Conservation (phyloP, 2,329 filamentous ascomycete genomes). For the Hymenotorrendiella dingleyae region DNA sequence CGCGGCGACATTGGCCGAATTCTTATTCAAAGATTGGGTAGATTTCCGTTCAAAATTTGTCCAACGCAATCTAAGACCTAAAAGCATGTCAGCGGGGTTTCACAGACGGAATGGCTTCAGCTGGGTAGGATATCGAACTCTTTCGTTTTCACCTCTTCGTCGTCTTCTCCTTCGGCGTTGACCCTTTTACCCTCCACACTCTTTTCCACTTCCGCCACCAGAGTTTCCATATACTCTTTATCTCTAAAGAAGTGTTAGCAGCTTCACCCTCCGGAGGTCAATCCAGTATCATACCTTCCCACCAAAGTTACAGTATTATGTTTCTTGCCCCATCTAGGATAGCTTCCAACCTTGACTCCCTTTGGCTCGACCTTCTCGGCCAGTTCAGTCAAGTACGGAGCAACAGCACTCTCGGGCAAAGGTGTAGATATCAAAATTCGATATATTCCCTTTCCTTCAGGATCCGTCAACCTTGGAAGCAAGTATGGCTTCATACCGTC, state of each 20-base stretch:
- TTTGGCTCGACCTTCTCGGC: slow-evolving; percentile 65
- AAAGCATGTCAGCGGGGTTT: too few relatives aligned
- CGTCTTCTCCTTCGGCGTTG: slow-evolving; percentile 64
- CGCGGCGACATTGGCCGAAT: too few relatives aligned
- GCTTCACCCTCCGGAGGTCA: background rate
- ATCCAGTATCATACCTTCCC: slow-evolving; percentile 40
- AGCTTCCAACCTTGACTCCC: slow-evolving; percentile 91
- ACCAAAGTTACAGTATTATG: slow-evolving; percentile 89
- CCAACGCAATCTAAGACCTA: too few relatives aligned
- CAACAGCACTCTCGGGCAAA: slow-evolving; percentile 77
- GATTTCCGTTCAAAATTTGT: too few relatives aligned
- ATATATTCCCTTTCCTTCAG: slow-evolving; percentile 72
- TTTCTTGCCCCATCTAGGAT: slow-evolving; percentile 85
- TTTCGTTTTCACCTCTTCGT: slow-evolving; percentile 37
- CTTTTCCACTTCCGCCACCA: slow-evolving; percentile 71
- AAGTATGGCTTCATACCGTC: slow-evolving; percentile 69
- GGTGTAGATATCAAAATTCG: slow-evolving; percentile 84
- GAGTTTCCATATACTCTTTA: slow-evolving; percentile 67
- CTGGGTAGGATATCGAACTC: too few relatives aligned
- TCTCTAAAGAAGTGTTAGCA: slow-evolving; percentile 43
- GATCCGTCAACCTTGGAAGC: slow-evolving; percentile 66
- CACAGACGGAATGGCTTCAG: too few relatives aligned
- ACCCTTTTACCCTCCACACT: slow-evolving; percentile 71
- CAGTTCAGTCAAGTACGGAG: slow-evolving; percentile 74
- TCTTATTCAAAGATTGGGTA: too few relatives aligned